Evolutionary conservation across 176 grass and related monocot species (phyloP), one percentile per base, ranked within the genome.

Genomic region (Carex kokanica): DNA sequence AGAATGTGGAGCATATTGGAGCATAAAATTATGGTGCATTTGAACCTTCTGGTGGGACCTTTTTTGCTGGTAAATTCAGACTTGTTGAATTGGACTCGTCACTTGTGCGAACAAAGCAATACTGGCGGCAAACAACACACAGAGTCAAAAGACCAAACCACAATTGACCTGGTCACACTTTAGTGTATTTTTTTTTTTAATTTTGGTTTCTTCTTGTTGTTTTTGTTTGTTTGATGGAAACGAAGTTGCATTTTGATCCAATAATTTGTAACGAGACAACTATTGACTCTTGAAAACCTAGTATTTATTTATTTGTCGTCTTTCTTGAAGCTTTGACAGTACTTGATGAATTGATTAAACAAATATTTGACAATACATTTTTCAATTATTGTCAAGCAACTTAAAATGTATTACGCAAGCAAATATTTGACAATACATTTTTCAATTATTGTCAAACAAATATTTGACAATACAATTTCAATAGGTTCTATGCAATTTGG

Each of bases 131-230:
- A 70, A 70, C 66, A 38, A 17, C 34, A 70, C 34, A 70, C 20
- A 40, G 15, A 9, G 25, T 23, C 34, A 70, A 70, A 41, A 4
- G 1, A 18, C 16, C 12, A 6, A 74, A 49, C 8, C 68, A 45
- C 18, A 14, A 51, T 51, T 51, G 70, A 73, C 69, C 47, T 73
- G 69, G 69, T 73, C 41, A 45, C 69, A 73, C 69, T 73, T 47
- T 8, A 49, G 9, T 49, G 10, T 45, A 4, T 34, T 34, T 34
- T 34, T n/a, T n/a, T n/a, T 34, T 34, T 4, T 34, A 34, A 34
- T 4, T 34, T 34, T 34, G 32, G 32, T 3, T 34, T 34, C 32
- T 34, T 34, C 3, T 34, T 34, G 2, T 34, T 34, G 49, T 49
- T 4, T 17, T 69, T 8, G 0, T 49, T 5, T 23, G 49, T 34